Evolutionary conservation across 768 basidiomycete genomes (phyloP), one percentile per base, ranked within the genome.

Genomic region (Boletus sensibilis): DNA sequence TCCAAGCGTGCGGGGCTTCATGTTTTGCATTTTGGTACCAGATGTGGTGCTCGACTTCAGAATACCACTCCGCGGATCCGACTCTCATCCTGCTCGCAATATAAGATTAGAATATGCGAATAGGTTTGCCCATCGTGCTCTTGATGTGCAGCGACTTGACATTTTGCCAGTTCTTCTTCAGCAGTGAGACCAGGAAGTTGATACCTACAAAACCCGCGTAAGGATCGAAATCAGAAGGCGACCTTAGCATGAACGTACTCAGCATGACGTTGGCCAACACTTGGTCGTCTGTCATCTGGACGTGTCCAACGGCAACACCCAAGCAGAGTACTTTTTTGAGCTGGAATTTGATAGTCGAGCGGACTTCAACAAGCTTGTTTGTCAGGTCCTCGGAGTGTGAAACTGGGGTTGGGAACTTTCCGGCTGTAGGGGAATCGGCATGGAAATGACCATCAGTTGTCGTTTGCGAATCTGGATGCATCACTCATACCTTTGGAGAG

Each of bases 131-230:
- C 97, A 98, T 99, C 71, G 96, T 94, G 69, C 87, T 86, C 84
- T 99, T 99, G 82, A 99, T 87, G 83, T 98, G 94, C 62, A 98
- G 82, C 51, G 94, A 96, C 80, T 94, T 94, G 80, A 98, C 89
- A 79, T 98, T 99, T 77, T 98, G 97, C 94, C 94, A 93, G 81
- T 96, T 92, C 85, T 99, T 99, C 86, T 98, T 98, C 74, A 99
- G 86, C 59, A 99, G 79, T 20, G 97, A 98, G 70, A 99, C 94
- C 68, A 99, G 84, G 86, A 99, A 99, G 87, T 99, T 99, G 84
- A 98, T 96, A 76, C 92, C 92, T 93, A 37, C 38, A 42, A 33
- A 33, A 27, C n/a, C 27, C 52, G 64, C 59, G 57, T 60, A 14
- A 56, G 5, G 13, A 41, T 50, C 49, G 20, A 38, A 10, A 45